Evolutionary conservation across 257 asterid species (phyloP), one percentile per base, ranked within the genome.

Genomic region (Solanum virginianum): DNA sequence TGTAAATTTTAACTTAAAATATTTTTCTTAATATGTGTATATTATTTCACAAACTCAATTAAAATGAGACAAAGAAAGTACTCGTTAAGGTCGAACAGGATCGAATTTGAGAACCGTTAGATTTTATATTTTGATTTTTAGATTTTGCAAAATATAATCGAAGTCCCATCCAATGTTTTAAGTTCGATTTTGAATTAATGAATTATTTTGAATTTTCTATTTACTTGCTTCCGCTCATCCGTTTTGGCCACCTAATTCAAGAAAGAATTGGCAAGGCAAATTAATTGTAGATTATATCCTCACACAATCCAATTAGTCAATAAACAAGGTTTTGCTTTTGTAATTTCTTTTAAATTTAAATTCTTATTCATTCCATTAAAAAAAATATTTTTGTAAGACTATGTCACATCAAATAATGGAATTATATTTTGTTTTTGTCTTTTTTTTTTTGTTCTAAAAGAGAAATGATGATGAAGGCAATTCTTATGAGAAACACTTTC

Each of bases 181-280:
- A 60, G 69, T 22, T 60, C 0, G 36, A 22, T 60, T 60, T 22
- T 59, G 1, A 57, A 20, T 57, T 1, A 57, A 59, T 20, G 32
- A 0, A 60, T 59, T 60, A 2, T n/a, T 60, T 60, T 22, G 0
- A 60, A n/a, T 60, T 57, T 57, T 59, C 4, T 8, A 7, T 56
- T 57, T 57, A 22, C 0, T 4, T 43, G 80, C 0, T 20, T n/a
- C 55, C n/a, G 56, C 56, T 43, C 13, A n/a, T 1, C 39, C 72
- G 56, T 45, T 83, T 83, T 83, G 84, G 81, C 75, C 85, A 86
- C 84, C 84, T 74, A 83, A 81, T 47, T 75, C 39, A 11, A 68
- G 57, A 80, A 47, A 72, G 39, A 69, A 69, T 68, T 68, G 75
- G 57, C 29, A 43, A 32, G 54, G 32, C 11, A 41, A 60, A 72